Evolutionary conservation across 2,329 filamentous ascomycete species (phyloP), one percentile per base, ranked within the genome.

Genomic region (Blastomyces gilchristii): DNA sequence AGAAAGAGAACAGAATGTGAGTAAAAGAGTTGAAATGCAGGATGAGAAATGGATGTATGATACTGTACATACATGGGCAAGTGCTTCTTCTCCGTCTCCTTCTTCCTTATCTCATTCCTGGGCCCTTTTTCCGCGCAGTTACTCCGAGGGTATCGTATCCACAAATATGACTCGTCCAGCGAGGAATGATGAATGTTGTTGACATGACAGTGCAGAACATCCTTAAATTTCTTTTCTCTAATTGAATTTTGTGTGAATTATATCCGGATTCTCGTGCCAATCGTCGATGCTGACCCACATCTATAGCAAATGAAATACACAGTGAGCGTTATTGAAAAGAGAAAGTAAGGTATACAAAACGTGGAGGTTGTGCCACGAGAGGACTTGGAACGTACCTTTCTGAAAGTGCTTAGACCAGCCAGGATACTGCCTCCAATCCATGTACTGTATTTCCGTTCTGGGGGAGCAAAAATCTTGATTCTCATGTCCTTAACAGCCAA

Each of bases 201-300:
- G 41, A 49, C 25, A 18, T 47, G 14, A 47, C 25, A 6, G 41
- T 47, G 57, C 12, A 59, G 45, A 28, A 28, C n/a, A 37, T 59
- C 41, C 22, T 34, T 4, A 57, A 57, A 6, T 25, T 57, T 39
- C 7, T 54, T 18, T 45, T 25, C 76, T 60, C 39, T 82, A 97
- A 71, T 91, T 92, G 77, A 97, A 96, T 78, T 96, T 97, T 73
- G 91, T 94, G 78, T 97, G 93, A 74, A 99, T 97, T 71, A 99
- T 94, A 73, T 99, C 93, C 22, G 94, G 94, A 74, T 99, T 96
- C 83, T 99, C 94, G 76, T 99, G 94, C 94, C 94, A 99, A 81
- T 99, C 94, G 74, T 97, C 94, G 74, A 96, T 93, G 78, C 91
- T 96, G 72, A 99, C 94, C 91, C 94, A 97, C 94, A 99, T 99